A percentile compares a stretch with the other conserved stretches of the same genome.
phyloP scores from a whole-genome alignment of 768 basidiomycete genomes.

The Phaeotremella fagi region DNA sequence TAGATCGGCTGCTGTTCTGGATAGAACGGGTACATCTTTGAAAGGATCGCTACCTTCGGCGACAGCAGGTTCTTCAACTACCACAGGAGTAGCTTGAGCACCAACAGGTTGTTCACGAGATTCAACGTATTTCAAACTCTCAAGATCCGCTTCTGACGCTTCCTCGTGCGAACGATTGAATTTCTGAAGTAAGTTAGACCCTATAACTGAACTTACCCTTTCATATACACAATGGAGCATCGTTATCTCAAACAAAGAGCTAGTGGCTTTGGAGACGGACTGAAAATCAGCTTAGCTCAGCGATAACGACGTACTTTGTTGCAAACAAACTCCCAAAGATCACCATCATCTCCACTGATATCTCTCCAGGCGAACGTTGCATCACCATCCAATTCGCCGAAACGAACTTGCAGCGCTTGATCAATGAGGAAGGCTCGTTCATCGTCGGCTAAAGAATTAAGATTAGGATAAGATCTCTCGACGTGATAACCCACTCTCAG shows the following conservation, averaged over 20 bases:
- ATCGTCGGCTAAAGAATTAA: constrained; percentile 88
- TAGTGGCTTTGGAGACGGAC: constrained; percentile 66
- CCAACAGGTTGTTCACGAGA: constrained; percentile 4
- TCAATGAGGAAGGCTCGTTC: constrained; percentile 89
- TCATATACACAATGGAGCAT: constrained; percentile 97
- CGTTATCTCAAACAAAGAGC: constrained; percentile 84
- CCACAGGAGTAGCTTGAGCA: constrained; percentile 7
- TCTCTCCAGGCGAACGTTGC: constrained; percentile 88
- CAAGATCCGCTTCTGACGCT: constrained; percentile 63
- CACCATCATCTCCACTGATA: constrained; percentile 78
- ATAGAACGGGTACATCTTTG: constrained; percentile 39
- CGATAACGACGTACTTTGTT: constrained; percentile 36
- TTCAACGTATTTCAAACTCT: constrained; percentile 64
- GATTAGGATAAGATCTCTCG: constrained; percentile 40
- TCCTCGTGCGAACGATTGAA: constrained; percentile 67
- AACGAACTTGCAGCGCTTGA: constrained; percentile 80
- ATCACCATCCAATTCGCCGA: constrained; percentile 63
- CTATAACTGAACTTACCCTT: constrained; percentile 35
- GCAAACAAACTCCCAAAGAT: constrained; percentile 83
- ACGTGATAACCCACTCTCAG: constrained; percentile 50
- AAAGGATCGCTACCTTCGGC: constrained; percentile 29
- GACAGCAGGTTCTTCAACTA: constrained; percentile 11
- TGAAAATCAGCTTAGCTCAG: constrained; percentile 8
- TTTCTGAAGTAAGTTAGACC: constrained; percentile 56
- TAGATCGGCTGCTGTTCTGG: constrained; percentile 44